Evolutionary conservation across 1,139 yeast genomes (phyloP), one percentile per base, ranked within the genome.

Genomic region (Taphrina communis): DNA sequence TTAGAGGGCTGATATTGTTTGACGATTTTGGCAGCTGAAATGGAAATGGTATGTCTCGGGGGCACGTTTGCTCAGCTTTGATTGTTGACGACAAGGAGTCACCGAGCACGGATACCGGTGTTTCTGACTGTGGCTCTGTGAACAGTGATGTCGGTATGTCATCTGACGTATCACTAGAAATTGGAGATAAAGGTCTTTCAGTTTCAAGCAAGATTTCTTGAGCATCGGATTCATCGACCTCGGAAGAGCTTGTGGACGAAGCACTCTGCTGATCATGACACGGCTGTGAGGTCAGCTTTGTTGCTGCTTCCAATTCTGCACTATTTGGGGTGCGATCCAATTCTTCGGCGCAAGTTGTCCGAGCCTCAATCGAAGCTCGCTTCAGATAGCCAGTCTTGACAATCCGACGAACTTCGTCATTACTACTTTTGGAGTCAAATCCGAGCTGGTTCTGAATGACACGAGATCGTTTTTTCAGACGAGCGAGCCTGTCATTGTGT

Each of bases 381-480:
- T 46, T 58, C 8, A 63, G 67, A 44, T 46, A 48, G 25, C 67
- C 67, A 11, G 36, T 39, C 25, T 55, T 48, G 9, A 63, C 61
- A 19, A 50, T 42, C 5, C 57, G 55, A 39, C 44, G 60, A 11
- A 63, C 61, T 38, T 63, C 55, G 25, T 21, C 21, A 12, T 50
- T 41, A 11, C 48, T 31, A 19, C 12, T 21, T 31, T 44, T 46
- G n/a, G 46, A 17, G 35, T 63, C 52, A 51, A 63, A 63, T 4
- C 36, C 38, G 11, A 55, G 51, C 39, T 63, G 67, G 8, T 14
- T 19, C 19, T 46, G 60, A 9, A 63, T 63, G 48, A 63, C 67
- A 19, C 55, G 61, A 14, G 61, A 63, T 7, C 67, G 56, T 39
- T 63, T 63, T 46, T 55, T 55, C 11, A 63, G 61, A 38, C 55